Conservation (phyloP, 495 filamentous ascomycete species). For the Hypoxylon crocopeplum region DNA sequence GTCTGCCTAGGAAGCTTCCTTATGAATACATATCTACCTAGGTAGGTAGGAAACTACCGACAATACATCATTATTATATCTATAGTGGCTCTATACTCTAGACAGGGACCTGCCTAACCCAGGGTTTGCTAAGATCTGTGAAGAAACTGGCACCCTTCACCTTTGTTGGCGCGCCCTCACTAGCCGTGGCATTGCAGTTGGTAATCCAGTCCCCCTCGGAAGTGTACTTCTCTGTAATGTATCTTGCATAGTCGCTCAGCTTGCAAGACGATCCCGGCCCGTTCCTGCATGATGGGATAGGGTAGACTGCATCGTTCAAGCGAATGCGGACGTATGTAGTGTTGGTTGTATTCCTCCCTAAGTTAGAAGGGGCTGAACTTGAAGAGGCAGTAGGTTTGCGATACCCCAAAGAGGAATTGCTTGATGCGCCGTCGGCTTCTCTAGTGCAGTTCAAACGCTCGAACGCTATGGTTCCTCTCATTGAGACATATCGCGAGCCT, state of each 20-base stretch:
- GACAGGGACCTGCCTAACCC: constrained; percentile 31
- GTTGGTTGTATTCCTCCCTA: not conserved
- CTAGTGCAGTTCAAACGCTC: constrained; percentile 55
- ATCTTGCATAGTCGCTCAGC: constrained; percentile 51
- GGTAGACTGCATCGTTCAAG: constrained; percentile 64
- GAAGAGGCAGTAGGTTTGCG: not conserved
- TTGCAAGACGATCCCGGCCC: constrained; percentile 57
- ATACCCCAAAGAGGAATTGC: not conserved
- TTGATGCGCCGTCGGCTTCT: not conserved
- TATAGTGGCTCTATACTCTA: not conserved
- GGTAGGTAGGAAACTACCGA: too few relatives aligned
- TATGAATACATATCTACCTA: too few relatives aligned
- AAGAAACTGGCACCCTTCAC: constrained; percentile 56
- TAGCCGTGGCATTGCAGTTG: constrained; percentile 52
- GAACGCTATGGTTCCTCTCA: constrained; percentile 63
- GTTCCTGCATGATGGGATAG: constrained; percentile 50
- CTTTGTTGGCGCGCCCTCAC: constrained; percentile 42
- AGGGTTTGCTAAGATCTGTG: constrained; percentile 47
- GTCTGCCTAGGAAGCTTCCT: too few relatives aligned
- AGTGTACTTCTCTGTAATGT: constrained; percentile 51
- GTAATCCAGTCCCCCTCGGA: constrained; percentile 51
- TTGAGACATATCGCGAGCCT: constrained; percentile 57
- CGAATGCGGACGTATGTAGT: constrained; percentile 53
- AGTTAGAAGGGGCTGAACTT: not conserved
- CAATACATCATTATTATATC: too few relatives aligned